Evolutionary conservation across 129 eudicot species (phyloP).

Genomic region (Erigeron canadensis): DNA sequence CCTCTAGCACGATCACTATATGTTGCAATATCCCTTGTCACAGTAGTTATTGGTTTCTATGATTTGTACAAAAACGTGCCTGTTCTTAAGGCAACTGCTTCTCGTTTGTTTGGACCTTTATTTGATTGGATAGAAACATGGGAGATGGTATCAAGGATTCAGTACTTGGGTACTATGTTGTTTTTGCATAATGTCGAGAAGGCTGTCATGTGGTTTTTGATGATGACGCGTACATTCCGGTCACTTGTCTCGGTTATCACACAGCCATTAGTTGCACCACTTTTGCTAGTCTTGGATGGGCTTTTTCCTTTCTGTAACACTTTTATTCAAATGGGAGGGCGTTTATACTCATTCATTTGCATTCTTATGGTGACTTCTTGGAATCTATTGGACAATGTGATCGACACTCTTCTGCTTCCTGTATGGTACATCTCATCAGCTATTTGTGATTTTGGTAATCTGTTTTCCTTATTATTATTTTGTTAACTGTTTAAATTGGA

Average conservation of each 20-base stretch:
- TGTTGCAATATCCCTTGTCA: constrained; percentile 66
- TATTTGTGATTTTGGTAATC: constrained; percentile 63
- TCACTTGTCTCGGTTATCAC: constrained; percentile 63
- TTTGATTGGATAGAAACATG: constrained; percentile 95
- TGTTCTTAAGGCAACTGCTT: constrained; percentile 82
- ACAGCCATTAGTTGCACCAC: constrained; percentile 72
- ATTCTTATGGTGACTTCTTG: constrained; percentile 50
- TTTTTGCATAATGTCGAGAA: constrained; percentile 86
- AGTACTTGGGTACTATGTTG: constrained; percentile 91
- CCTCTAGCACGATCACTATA: constrained; percentile 82
- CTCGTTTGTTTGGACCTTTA: constrained; percentile 81
- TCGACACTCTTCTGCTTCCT: constrained; percentile 65
- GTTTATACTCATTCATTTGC: constrained; percentile 49
- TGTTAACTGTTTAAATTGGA: constrained; percentile 1
- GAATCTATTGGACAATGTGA: constrained; percentile 45
- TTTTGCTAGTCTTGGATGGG: constrained; percentile 46
- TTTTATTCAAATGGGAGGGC: constrained; percentile 37
- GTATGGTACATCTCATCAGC: constrained; percentile 62
- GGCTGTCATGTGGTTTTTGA: constrained; percentile 77
- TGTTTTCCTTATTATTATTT: constrained; percentile 1
- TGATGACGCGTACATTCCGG: constrained; percentile 55
- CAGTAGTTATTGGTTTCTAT: constrained; percentile 92
- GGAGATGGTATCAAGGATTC: constrained; percentile 95
- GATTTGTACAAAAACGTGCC: constrained; percentile 96
- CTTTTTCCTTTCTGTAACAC: constrained; percentile 57